Base-by-base conservation (phyloP, 208 protist genomes). In the Leishmania aethiopica region DNA sequence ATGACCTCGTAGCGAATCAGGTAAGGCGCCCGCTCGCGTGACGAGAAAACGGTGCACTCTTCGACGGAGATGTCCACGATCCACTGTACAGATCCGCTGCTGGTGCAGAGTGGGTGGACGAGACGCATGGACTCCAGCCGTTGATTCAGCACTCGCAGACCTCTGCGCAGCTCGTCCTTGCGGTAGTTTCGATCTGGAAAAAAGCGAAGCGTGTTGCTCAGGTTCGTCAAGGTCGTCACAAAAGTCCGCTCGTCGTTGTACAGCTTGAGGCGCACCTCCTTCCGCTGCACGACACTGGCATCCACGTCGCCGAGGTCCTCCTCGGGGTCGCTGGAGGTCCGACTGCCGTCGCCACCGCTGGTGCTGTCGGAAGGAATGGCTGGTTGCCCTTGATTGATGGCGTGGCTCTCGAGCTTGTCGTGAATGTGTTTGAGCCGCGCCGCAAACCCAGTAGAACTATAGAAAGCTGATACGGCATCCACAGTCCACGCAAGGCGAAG, bases 41-140 rank as follows among this genome's bases (percentile, higher is more conserved):
- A 97, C 19, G 93, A 98, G 79, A 97, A 96, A 37, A 98, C 95
- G 72, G 92, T 90, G 86, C 94, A 96, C 81, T 97, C 94, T 78
- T 96, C 92, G n/a, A 97, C 93, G 10, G 88, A 85, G 77, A 98
- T 96, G 82, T 85, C 73, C 25, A 98, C 93, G 77, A 98, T 95
- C 94, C 95, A 98, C 77, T 81, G 83, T 42, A 97, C 95, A 28
- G 87, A 80, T 72, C 95, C 94, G 45, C 71, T 84, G 83, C 85
- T 92, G 37, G 78, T 81, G 77, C 91, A 86, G 35, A 97, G 83
- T 1, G 95, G 95, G 85, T 95, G 93, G 32, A 98, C 89, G 60
- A 97, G 81, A 8, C 85, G 84, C 83, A 94, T 84, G 55, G 71
- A 59, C 37, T 77, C 77, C 19, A 98, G 84, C 45, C 79, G 87